Evolutionary conservation across 768 basidiomycete genomes (phyloP), one percentile per base, ranked within the genome.

Genomic region (Hypholoma sublateritium): DNA sequence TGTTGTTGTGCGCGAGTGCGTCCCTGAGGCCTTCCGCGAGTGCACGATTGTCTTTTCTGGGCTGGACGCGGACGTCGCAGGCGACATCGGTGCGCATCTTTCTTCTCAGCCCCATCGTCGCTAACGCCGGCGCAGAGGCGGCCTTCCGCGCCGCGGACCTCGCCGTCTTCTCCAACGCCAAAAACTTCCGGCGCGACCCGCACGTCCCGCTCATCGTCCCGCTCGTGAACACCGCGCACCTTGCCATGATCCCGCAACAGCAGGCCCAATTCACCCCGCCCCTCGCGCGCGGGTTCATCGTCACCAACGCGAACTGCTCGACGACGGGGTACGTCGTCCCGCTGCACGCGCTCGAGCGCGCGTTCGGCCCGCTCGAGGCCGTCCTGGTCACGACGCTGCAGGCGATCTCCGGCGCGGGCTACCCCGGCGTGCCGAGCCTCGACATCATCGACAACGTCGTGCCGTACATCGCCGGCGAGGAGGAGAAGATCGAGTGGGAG

Each of bases 401-500:
- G 72, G 97, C 97, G 59, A 95, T 98, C 72, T 95, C 93, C 0
- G 97, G 97, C 36, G 95, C 84, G 0, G 97, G 97, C n/a, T 99
- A 98, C 75, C 97, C 97, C 1, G 97, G 96, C 50, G 87, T 98
- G 0, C 73, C 93, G 12, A 80, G 82, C 42, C 79, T 99, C 55
- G 97, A 98, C 72, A 92, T 98, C 70, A 65, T 97, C 62, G 97
- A 98, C 76, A 98, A 98, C 76, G 80, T 99, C 69, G 88, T 99
- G 1, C 97, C 97, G 4, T 87, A 91, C 73, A 98, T 99, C 70
- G 73, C 83, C 16, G 93, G 95, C 48, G 96, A 98, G 68, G 91
- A 94, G 65, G 97, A 98, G 69, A 99, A 98, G 71, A 94, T 98
- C 62, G 96, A 99, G 70, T 99, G 97, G 97, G 97, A 99, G 76